These are phyloP conservation scores for Boletus vermiculosoides DNA, from an alignment of 768 basidiomycete genomes.

Conservation along the genomic window DNA sequence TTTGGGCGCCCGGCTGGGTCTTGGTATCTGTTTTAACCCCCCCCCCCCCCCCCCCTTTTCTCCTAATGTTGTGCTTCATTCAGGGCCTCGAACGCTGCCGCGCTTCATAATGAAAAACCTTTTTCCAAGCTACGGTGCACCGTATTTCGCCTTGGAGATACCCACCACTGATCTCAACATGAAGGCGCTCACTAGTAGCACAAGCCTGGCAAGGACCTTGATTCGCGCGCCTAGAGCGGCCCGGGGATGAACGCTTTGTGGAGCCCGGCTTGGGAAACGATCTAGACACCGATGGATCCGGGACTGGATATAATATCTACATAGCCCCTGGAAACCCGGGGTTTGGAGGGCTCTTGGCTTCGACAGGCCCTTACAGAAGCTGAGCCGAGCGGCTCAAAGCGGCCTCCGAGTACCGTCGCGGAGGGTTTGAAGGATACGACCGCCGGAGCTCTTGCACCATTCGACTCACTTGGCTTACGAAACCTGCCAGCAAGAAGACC, in stretches of 20 bases:
- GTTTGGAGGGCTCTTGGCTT: too few species aligned
- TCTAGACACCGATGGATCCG: too few species aligned
- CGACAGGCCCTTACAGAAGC: too few species aligned
- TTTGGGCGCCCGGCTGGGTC: too few species aligned
- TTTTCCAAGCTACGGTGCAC: slow-evolving; percentile 1
- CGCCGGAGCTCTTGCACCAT: too few species aligned
- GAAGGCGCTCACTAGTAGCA: slow-evolving; percentile 98
- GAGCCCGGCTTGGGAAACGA: slow-evolving; percentile 14
- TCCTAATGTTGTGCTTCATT: too few species aligned
- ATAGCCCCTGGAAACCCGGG: too few species aligned
- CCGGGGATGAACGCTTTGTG: slow-evolving; percentile 76
- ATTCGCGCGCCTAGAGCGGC: slow-evolving; percentile 67
- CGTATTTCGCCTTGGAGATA: slow-evolving; percentile 58
- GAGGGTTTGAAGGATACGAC: slow-evolving; percentile 26
- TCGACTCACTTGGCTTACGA: slow-evolving; percentile 48
- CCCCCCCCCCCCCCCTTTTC: too few species aligned
- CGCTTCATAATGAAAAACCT: slow-evolving; percentile 46
- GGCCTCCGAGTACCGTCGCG: slow-evolving; percentile 70
- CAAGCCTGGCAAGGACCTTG: slow-evolving; percentile 90
- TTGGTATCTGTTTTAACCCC: too few species aligned
- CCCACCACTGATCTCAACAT: slow-evolving; percentile 96
- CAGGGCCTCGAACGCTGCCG: slow-evolving; percentile 53
- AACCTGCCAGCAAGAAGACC: slow-evolving; percentile 95
- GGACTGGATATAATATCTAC: too few species aligned
- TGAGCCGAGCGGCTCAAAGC: too few species aligned